These are phyloP conservation scores for Flueggea neowawraea DNA, from an alignment of 441 rosid species.

Conservation along the genomic window DNA sequence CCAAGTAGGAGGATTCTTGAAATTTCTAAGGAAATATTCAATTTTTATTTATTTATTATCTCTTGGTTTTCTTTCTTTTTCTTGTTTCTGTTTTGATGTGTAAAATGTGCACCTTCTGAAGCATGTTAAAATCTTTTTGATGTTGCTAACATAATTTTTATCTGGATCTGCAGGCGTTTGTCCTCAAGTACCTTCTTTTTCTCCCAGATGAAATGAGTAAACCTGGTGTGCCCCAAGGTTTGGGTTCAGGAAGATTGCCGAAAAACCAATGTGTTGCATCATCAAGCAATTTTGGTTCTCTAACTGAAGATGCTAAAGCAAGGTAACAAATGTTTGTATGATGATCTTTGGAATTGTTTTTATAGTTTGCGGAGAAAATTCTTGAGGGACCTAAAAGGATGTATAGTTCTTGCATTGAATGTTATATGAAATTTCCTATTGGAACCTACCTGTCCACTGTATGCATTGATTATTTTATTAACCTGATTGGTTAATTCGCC, in stretches of 20 bases:
- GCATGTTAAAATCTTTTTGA: background rate
- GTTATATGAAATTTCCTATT: too few relatives aligned
- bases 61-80: background rate
- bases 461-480: too few relatives aligned
- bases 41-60: background rate
- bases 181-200: constrained; percentile 90
- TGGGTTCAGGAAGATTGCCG: constrained; percentile 38
- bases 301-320: constrained; percentile 62
- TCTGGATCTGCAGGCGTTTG: constrained; percentile 76
- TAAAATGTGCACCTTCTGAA: background rate
- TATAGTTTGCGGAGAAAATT: background rate
- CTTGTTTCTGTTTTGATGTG: background rate
- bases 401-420: background rate
- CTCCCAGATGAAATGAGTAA: constrained; percentile 58
- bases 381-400: background rate
- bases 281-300: constrained; percentile 44
- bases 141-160: constrained; percentile 17
- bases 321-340: constrained; percentile 43
- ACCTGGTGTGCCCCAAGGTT: constrained; percentile 31
- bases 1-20: background rate
- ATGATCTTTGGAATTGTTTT: background rate
- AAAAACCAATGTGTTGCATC: constrained; percentile 32
- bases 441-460: too few relatives aligned
- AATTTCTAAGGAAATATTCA: background rate
- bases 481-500: too few relatives aligned